Conservation (phyloP, 1,139 yeast genomes). For the Magnusiomyces starmeri region DNA sequence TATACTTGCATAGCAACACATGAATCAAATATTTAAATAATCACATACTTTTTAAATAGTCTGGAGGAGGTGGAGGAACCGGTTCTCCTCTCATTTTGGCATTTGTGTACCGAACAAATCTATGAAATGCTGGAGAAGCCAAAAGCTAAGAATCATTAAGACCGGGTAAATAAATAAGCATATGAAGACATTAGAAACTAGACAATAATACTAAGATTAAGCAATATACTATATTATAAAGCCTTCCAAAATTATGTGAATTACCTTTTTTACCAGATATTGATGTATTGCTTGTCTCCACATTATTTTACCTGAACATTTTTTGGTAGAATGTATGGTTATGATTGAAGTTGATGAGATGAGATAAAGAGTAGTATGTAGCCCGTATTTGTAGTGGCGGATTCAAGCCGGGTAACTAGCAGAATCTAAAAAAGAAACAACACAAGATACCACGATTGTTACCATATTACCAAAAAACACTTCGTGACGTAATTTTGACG, state of each 20-base stretch:
- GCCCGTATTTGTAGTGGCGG: too few relatives aligned
- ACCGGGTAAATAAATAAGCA: not conserved
- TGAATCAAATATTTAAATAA: too few relatives aligned
- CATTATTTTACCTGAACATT: too few relatives aligned
- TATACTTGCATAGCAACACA: not conserved
- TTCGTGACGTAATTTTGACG: too few relatives aligned
- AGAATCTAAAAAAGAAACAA: too few relatives aligned
- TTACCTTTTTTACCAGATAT: constrained; percentile 20
- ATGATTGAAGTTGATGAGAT: too few relatives aligned
- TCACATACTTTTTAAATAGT: constrained; percentile 8
- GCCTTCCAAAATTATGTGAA: not conserved
- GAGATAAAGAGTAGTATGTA: too few relatives aligned
- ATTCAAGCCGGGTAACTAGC: too few relatives aligned
- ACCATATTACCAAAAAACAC: too few relatives aligned
- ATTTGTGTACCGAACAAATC: constrained; percentile 17
- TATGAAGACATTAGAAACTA: not conserved
- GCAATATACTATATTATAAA: not conserved
- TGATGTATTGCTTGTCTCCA: constrained; percentile 26
- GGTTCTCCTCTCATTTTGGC: constrained; percentile 16
- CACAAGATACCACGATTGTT: too few relatives aligned
- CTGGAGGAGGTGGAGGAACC: constrained; percentile 16
- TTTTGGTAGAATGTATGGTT: too few relatives aligned
- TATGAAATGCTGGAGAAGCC: constrained; percentile 11
- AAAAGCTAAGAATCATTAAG: constrained; percentile 11
- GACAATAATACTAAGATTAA: not conserved